Base-by-base conservation (phyloP, 352 stramenopile genomes). In the Globisporangium abappressorium region DNA sequence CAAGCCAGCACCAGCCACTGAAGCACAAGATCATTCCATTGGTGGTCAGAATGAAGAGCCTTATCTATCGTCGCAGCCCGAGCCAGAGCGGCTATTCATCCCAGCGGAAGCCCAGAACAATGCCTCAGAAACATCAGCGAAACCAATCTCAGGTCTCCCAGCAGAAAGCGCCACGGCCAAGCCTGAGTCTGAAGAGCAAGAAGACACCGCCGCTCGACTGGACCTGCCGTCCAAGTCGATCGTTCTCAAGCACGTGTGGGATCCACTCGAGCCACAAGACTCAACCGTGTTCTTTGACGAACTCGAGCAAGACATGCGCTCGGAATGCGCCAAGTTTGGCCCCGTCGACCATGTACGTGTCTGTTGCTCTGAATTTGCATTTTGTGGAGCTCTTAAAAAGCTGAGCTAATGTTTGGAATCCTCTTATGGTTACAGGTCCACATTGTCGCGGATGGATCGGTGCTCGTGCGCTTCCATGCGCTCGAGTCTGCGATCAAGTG, bases 221-320 rank as follows among this genome's bases (percentile, higher is more conserved):
- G 77, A 81, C 34, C 63, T 82, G n/a, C 84, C 84, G 15, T 92
- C 84, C 33, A 72, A 79, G 24, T 83, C 83, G 1, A 74, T 94
- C 20, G 73, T 92, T n/a, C 58, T 94, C 6, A 69, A 84, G 14
- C 70, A 87, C 49, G 71, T 84, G 36, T 90, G 85, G 80, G 77
- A 92, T n/a, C 81, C 79, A 18, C 70, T 92, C 9, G 81, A 68
- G 9, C 64, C 73, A 12, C 77, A 78, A n/a, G 65, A 82, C 49
- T 72, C 78, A 18, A 75, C 78, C n/a, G 28, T 67, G 7, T 92
- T 90, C 47, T 88, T 95, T 30, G 69, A 77, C 22, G 86, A 94
- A 12, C 66, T 95, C n/a, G 83, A 95, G 67, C 73, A 91, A 9
- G 88, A 95, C 57, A 92, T 95, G 77, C 76, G 79, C 1, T 62